A percentile compares a stretch with the other conserved stretches of the same genome.
Conservation (phyloP, 495 filamentous ascomycete species). For the Neurospora tetraspora region DNA sequence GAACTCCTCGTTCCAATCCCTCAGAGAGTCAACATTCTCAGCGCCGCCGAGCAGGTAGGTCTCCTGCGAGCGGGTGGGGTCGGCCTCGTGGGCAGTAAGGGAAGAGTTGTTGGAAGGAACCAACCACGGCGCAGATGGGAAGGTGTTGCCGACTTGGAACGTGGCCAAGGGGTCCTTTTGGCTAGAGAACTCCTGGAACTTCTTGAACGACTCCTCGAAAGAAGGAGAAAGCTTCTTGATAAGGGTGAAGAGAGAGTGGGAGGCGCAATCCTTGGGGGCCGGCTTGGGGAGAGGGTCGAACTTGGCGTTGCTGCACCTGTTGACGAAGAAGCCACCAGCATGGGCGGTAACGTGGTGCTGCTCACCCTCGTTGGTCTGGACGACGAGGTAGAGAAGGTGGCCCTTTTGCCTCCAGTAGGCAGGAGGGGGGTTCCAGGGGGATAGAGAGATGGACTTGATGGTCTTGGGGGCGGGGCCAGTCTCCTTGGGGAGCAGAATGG, state of each 20-base stretch:
- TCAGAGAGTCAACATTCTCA: slow-evolving; percentile 84
- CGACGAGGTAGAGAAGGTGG: slow-evolving; percentile 82
- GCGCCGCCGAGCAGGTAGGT: slow-evolving; percentile 79
- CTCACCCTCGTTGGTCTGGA: slow-evolving; percentile 86
- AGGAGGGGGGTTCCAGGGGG: slow-evolving; percentile 93
- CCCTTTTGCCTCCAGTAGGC: slow-evolving; percentile 83
- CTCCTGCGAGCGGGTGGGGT: slow-evolving; percentile 86
- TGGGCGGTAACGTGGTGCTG: slow-evolving; percentile 87
- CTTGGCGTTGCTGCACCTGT: slow-evolving; percentile 79
- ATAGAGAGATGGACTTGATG: slow-evolving; percentile 77
- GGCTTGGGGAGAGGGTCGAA: slow-evolving; percentile 81
- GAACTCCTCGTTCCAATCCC: slow-evolving; percentile 99
- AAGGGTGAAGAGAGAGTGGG: slow-evolving; percentile 81
- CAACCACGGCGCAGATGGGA: slow-evolving; percentile 88
- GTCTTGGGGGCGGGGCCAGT: slow-evolving; percentile 68
- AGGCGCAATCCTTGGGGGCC: slow-evolving; percentile 56
- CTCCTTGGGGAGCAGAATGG: slow-evolving; percentile 57
- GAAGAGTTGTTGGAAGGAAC: slow-evolving; percentile 57
- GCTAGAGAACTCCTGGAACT: slow-evolving; percentile 71
- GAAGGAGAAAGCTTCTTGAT: slow-evolving; percentile 70
- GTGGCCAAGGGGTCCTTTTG: slow-evolving; percentile 77
- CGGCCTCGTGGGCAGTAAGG: slow-evolving; percentile 60
- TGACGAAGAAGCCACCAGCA: slow-evolving; percentile 91
- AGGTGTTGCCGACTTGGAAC: slow-evolving; percentile 91
- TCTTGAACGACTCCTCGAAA: slow-evolving; percentile 62